Percentiles rank a stretch among this genome's conserved stretches.
Evolutionary conservation across 495 filamentous ascomycete genomes (phyloP).

Genomic region (Aspergillus olivimuriae): DNA sequence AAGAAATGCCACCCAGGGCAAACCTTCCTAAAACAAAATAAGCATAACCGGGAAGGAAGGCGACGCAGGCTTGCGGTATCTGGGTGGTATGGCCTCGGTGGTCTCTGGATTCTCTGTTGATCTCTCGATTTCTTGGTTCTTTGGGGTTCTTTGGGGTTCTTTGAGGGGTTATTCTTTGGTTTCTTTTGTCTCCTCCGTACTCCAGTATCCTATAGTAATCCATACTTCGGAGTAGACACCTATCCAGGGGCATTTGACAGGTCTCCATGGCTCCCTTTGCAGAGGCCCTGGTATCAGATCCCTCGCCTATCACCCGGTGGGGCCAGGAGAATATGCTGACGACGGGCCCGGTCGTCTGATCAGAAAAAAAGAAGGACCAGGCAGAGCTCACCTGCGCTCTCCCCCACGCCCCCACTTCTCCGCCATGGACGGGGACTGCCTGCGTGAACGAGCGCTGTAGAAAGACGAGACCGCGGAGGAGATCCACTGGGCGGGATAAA

Average conservation of each 20-base stretch:
- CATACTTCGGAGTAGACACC: too few relatives aligned
- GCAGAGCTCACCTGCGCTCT: conserved; percentile 1
- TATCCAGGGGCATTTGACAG: too few relatives aligned
- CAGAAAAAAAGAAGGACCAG: conserved; percentile 22
- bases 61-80: neutral
- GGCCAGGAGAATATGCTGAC: too few relatives aligned
- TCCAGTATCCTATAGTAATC: too few relatives aligned
- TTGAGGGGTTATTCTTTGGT: neutral
- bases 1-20: conserved; percentile 1
- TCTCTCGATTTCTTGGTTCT: too few relatives aligned
- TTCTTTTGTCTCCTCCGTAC: neutral
- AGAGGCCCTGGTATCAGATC: too few relatives aligned
- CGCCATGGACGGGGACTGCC: conserved; percentile 17
- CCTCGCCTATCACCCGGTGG: too few relatives aligned
- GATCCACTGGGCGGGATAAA: conserved; percentile 14
- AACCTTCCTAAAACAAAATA: conserved; percentile 6
- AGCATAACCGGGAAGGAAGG: conserved; percentile 5
- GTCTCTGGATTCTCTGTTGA: too few relatives aligned
- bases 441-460: neutral
- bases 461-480: neutral
- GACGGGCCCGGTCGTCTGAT: conserved; percentile 35
- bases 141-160: too few relatives aligned
- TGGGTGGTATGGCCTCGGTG: too few relatives aligned
- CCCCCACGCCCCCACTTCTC: conserved; percentile 25
- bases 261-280: too few relatives aligned